These are phyloP conservation scores for Aureobasidium subglaciale DNA, from an alignment of 2,329 filamentous ascomycete genomes.

Conservation along the genomic window DNA sequence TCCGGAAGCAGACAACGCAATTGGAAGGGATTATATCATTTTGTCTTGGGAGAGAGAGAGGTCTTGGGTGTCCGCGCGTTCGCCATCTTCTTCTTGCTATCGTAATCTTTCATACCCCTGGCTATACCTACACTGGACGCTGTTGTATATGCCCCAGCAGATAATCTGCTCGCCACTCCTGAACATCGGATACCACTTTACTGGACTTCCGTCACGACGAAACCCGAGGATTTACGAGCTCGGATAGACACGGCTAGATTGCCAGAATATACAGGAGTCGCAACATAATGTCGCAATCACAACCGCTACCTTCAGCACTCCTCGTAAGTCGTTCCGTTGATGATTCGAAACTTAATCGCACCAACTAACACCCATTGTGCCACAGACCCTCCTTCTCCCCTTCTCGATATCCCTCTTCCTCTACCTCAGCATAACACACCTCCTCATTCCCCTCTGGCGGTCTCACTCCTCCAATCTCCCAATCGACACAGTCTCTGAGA, in stretches of 20 bases:
- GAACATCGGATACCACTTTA: neutral
- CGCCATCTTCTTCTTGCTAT: neutral
- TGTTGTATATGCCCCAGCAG: too few relatives aligned
- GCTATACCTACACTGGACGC: neutral
- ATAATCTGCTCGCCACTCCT: neutral
- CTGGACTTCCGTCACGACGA: neutral
- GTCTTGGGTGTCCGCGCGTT: too few relatives aligned
- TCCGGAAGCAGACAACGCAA: neutral
- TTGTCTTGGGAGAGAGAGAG: neutral
- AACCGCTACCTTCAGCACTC: neutral
- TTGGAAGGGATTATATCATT: neutral
- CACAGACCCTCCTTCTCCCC: slow-evolving; percentile 8
- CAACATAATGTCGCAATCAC: neutral
- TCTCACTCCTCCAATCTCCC: neutral
- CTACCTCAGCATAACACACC: slow-evolving; percentile 9
- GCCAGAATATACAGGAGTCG: too few relatives aligned
- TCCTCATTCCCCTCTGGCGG: slow-evolving; percentile 6
- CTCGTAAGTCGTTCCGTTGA: neutral
- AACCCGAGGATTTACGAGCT: too few relatives aligned
- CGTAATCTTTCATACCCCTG: neutral
- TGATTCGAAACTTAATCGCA: too few relatives aligned
- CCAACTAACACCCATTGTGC: neutral
- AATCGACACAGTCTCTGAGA: neutral
- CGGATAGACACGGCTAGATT: too few relatives aligned
- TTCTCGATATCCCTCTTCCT: slow-evolving; percentile 5